phyloP scores from a whole-genome alignment of 805 yeast species.

The Kluyveromyces aestuarii region DNA sequence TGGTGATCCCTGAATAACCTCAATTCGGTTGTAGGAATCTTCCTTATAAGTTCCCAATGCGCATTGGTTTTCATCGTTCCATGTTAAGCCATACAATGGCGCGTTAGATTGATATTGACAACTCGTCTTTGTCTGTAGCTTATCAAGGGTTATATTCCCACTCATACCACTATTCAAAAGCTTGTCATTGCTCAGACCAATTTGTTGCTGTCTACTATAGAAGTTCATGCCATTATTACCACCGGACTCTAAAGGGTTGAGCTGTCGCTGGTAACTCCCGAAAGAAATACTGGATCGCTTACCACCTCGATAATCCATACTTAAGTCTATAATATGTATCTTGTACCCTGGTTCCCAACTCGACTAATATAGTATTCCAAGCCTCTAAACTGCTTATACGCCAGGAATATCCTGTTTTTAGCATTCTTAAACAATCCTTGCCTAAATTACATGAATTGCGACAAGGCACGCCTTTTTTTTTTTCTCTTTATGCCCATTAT shows the following conservation, averaged over 20 bases:
- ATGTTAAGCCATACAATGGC: constrained; percentile 26
- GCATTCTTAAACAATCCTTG: too few species aligned
- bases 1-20: constrained; percentile 34
- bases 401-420: too few species aligned
- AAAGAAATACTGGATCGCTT: constrained; percentile 26
- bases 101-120: constrained; percentile 23
- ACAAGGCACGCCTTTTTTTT: too few species aligned
- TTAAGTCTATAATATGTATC: not conserved
- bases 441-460: too few species aligned
- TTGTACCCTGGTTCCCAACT: too few species aligned
- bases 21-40: constrained; percentile 60
- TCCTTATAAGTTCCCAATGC: constrained; percentile 55
- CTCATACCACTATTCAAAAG: not conserved
- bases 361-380: too few species aligned
- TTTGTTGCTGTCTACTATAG: not conserved
- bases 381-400: too few species aligned
- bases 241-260: constrained; percentile 1
- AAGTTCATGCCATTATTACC: constrained; percentile 1
- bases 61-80: constrained; percentile 26
- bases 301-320: constrained; percentile 12
- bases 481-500: too few species aligned
- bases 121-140: constrained; percentile 2
- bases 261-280: constrained; percentile 16
- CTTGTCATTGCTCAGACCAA: not conserved
- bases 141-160: not conserved